A percentile compares a stretch with the other conserved stretches of the same genome.
Evolutionary conservation across 2,329 filamentous ascomycete genomes (phyloP).

Genomic region (Colletotrichum sp.): DNA sequence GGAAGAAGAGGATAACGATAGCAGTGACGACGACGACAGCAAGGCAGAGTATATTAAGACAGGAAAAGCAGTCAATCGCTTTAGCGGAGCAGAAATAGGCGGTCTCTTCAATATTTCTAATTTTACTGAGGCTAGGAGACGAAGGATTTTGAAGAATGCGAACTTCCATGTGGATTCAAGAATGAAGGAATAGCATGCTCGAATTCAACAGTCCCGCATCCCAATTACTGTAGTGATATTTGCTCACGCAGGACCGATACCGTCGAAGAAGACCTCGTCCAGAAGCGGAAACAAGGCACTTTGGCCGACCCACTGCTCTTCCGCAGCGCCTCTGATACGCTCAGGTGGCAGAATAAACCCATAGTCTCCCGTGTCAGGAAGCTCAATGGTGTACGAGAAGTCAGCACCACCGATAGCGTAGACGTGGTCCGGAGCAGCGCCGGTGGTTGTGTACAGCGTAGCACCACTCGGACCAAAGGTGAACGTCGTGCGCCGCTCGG

Average conservation of each 20-base stretch:
- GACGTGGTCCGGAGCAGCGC: slow-evolving; percentile 31
- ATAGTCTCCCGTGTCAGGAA: slow-evolving; percentile 34
- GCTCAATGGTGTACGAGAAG: slow-evolving; percentile 44
- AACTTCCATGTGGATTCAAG: not conserved
- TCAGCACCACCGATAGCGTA: slow-evolving; percentile 31
- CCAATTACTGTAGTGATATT: not conserved
- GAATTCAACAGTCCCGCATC: accelerated
- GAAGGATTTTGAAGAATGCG: too few species aligned
- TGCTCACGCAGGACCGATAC: slow-evolving; percentile 23
- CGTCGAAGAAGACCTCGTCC: slow-evolving; percentile 40
- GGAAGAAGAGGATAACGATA: too few species aligned
- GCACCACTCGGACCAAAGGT: slow-evolving; percentile 39
- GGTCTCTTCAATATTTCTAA: accelerated
- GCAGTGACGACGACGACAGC: not conserved
- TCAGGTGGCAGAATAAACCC: slow-evolving; percentile 41
- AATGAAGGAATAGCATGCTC: not conserved
- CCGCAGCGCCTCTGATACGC: slow-evolving; percentile 37
- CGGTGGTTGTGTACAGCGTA: slow-evolving; percentile 39
- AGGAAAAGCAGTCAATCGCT: not conserved
- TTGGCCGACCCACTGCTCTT: slow-evolving; percentile 40
- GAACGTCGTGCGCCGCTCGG: slow-evolving; percentile 37
- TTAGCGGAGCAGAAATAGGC: accelerated
- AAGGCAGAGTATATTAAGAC: accelerated
- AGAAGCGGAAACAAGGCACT: slow-evolving; percentile 33
- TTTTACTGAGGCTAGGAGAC: not conserved